Conservation (phyloP, 1,139 yeast species). For the Yamadazyma dendronema region DNA sequence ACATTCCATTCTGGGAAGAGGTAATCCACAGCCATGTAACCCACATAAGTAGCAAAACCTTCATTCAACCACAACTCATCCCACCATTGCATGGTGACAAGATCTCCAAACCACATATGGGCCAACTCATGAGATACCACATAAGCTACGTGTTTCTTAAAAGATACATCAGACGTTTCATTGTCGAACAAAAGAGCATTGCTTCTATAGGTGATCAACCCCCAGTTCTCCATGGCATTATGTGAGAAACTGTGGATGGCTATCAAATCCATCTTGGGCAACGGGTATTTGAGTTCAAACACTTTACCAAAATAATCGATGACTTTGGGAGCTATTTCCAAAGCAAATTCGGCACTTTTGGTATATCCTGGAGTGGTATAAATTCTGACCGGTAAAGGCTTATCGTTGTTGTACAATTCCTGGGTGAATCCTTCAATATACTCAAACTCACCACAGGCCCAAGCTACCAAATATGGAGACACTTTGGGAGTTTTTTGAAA, state of each 20-base stretch:
- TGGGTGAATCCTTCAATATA: conserved; percentile 56
- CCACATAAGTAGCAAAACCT: conserved; percentile 88
- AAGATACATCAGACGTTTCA: conserved; percentile 61
- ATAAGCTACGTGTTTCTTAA: conserved; percentile 78
- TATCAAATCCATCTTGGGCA: conserved; percentile 73
- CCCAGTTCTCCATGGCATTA: conserved; percentile 93
- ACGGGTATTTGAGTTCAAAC: conserved; percentile 65
- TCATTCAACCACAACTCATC: conserved; percentile 90
- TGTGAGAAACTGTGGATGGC: conserved; percentile 77
- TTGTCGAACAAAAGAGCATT: conserved; percentile 72
- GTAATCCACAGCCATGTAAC: conserved; percentile 74
- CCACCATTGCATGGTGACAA: conserved; percentile 96
- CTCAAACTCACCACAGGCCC: conserved; percentile 75
- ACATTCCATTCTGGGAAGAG: conserved; percentile 87
- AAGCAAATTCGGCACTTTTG: conserved; percentile 62
- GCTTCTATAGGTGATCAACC: conserved; percentile 77
- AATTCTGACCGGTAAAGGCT: conserved; percentile 71
- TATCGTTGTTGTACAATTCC: conserved; percentile 29
- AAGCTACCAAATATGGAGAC: conserved; percentile 76
- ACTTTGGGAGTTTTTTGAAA: conserved; percentile 61
- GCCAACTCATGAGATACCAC: conserved; percentile 90
- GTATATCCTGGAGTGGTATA: conserved; percentile 72
- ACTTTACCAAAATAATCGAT: conserved; percentile 63
- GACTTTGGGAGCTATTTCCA: conserved; percentile 63
- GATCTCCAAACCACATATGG: conserved; percentile 91